These are phyloP conservation scores for Rhodotorula graminis DNA, from an alignment of 768 basidiomycete species.

Conservation along the genomic window DNA sequence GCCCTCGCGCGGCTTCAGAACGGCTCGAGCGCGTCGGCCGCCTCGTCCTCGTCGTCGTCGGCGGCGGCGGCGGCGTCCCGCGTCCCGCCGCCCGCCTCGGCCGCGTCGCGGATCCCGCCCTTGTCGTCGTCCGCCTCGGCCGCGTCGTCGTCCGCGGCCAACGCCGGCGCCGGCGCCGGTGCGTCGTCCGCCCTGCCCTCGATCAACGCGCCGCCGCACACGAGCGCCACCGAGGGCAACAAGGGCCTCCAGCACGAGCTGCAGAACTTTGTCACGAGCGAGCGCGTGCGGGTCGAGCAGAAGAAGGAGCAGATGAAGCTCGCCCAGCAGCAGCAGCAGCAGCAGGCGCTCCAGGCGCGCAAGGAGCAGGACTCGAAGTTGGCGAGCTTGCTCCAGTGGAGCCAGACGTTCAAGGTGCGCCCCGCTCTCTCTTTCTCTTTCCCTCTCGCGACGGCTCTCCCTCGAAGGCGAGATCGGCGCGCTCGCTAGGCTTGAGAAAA, in stretches of 20 bases:
- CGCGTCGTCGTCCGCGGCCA: background rate
- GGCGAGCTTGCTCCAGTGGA: slow-evolving; percentile 88
- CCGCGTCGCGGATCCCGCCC: background rate
- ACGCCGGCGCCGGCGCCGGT: background rate
- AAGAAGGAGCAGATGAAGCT: slow-evolving; percentile 65
- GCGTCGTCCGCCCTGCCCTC: background rate
- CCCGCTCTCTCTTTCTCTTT: background rate
- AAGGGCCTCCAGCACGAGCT: slow-evolving; percentile 62
- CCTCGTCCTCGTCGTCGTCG: background rate
- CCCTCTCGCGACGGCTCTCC: background rate
- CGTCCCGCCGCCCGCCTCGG: background rate
- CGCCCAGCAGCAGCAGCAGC: slow-evolving; percentile 7
- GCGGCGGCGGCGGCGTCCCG: background rate
- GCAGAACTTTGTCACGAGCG: slow-evolving; percentile 85
- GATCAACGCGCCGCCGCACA: background rate
- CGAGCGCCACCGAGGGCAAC: background rate
- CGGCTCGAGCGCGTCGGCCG: background rate
- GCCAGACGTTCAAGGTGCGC: slow-evolving; percentile 83
- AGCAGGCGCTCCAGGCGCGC: slow-evolving; percentile 59
- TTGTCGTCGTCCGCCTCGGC: background rate
- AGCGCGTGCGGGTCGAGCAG: slow-evolving; percentile 81
- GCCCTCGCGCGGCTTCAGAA: slow-evolving; percentile 21
- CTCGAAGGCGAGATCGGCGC: background rate
- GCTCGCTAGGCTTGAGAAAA: no score
- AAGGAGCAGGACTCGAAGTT: slow-evolving; percentile 91